Evolutionary conservation across 371 early-diverging fungal genomes (phyloP).

Genomic region (Zychaea mexicana): DNA sequence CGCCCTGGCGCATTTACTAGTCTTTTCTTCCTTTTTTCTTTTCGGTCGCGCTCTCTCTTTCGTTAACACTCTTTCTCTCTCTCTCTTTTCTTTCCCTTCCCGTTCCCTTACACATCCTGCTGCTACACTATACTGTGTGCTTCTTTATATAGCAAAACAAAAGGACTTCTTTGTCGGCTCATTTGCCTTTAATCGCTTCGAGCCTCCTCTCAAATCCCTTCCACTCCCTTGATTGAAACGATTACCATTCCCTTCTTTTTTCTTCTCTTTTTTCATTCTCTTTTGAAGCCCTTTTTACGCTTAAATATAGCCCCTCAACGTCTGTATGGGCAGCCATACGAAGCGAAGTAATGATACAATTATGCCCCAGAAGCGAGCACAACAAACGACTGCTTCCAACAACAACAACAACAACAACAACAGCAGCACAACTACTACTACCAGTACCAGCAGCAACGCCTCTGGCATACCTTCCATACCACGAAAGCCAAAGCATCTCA

Average conservation of each 20-base stretch:
- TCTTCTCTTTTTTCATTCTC: constrained; percentile 2
- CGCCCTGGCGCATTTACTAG: neutral
- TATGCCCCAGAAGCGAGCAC: constrained; percentile 6
- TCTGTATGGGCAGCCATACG: neutral
- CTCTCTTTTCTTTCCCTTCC: constrained; percentile 7
- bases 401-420: neutral
- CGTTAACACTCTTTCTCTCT: neutral
- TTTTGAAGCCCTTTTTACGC: no score
- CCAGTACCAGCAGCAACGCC: neutral
- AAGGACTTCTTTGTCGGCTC: neutral
- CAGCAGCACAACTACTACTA: neutral
- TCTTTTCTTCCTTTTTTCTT: no score
- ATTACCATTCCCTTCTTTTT: neutral
- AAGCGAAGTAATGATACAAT: constrained; percentile 6
- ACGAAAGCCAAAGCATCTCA: constrained; percentile 5
- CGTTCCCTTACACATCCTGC: neutral
- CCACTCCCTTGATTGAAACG: neutral
- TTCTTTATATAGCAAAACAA: neutral
- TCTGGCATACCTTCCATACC: neutral
- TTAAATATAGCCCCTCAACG: neutral
- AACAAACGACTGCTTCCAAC: neutral
- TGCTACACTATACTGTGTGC: neutral
- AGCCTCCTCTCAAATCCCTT: neutral
- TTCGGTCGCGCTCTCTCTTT: no score
- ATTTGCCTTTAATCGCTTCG: neutral